Percentiles rank a stretch among this genome's conserved stretches.
phyloP scores from a whole-genome alignment of 495 filamentous ascomycete genomes.

The Cenococcum geophilum region DNA sequence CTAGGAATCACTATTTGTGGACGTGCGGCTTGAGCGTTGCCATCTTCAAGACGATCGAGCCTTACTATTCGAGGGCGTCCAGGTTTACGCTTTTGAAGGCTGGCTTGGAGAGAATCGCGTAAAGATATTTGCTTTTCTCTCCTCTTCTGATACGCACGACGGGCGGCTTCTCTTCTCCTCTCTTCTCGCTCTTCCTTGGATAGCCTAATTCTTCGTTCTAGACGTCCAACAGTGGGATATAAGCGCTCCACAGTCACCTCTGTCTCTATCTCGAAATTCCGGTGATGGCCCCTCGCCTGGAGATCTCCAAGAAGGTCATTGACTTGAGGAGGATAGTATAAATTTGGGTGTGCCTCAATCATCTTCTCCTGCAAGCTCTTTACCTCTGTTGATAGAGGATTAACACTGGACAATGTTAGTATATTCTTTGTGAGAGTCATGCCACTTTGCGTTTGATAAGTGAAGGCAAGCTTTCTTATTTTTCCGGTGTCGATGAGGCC shows the following conservation, averaged over 20 bases:
- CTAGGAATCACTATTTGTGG: neutral
- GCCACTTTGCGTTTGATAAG: constrained; percentile 51
- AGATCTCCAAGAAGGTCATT: constrained; percentile 22
- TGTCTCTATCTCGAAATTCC: neutral
- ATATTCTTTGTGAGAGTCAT: constrained; percentile 52
- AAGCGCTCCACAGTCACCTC: constrained; percentile 3
- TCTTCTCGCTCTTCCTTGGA: neutral
- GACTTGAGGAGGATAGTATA: constrained; percentile 41
- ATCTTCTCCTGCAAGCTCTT: constrained; percentile 50
- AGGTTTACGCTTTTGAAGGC: neutral
- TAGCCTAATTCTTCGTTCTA: neutral
- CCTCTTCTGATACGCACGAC: neutral
- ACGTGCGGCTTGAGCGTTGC: neutral
- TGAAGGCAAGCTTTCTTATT: constrained; percentile 57
- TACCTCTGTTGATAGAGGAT: constrained; percentile 48
- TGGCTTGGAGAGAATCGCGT: neutral
- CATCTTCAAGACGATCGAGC: neutral
- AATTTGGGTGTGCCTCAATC: constrained; percentile 41
- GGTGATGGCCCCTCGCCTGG: constrained; percentile 2
- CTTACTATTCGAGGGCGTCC: neutral
- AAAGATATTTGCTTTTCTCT: neutral
- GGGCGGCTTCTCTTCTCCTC: neutral
- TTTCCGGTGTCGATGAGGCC: constrained; percentile 53
- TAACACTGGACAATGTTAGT: constrained; percentile 45
- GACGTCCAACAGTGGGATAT: neutral